Base-by-base conservation (phyloP, 768 basidiomycete species). In the Rickenella mellea region DNA sequence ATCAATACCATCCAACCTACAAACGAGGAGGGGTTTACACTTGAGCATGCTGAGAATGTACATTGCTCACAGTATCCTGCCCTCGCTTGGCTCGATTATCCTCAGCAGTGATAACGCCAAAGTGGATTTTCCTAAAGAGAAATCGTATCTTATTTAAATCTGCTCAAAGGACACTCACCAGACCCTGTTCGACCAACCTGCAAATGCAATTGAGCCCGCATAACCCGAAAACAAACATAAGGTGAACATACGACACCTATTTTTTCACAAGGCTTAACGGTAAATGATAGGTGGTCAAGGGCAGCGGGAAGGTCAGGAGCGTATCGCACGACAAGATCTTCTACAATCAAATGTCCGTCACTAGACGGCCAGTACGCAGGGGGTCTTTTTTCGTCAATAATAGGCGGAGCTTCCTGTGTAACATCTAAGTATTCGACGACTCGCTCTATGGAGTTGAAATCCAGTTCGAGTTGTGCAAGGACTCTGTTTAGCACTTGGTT, bases 371-470 rank as follows among this genome's bases (percentile, higher is more conserved):
- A 84, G 47, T 76, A 77, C 2, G 80, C 81, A 1, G 82, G 82
- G n/a, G 82, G 78, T 37, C 76, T 67, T 39, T 52, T 65, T 27
- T 68, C 65, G 21, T 73, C 64, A 40, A 78, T 67, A 32, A 77
- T 60, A 0, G 78, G 71, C 30, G 79, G 77, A 0, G 80, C 78
- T 57, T 86, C 83, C 55, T 82, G 78, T 1, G 74, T 70, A 6
- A 82, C 69, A 27, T 73, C 71, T 15, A 83, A 64, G 52, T 84
- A 84, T 56, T 83, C 82, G 12, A 74, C 69, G 19, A 84, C 77
- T 44, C 83, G 74, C 51, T 86, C 83, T 1, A 84, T 74, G 28
- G 79, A 77, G 51, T 82, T 83, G 58, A 83, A 83, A 50, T 83
- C 80, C 10, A 83, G 68, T 53, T 83, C 83, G 2, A 83, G 57